Percentiles rank a stretch among this genome's conserved stretches.
Conservation (phyloP, 2,329 filamentous ascomycete species). For the Talaromyces rugulosus region DNA sequence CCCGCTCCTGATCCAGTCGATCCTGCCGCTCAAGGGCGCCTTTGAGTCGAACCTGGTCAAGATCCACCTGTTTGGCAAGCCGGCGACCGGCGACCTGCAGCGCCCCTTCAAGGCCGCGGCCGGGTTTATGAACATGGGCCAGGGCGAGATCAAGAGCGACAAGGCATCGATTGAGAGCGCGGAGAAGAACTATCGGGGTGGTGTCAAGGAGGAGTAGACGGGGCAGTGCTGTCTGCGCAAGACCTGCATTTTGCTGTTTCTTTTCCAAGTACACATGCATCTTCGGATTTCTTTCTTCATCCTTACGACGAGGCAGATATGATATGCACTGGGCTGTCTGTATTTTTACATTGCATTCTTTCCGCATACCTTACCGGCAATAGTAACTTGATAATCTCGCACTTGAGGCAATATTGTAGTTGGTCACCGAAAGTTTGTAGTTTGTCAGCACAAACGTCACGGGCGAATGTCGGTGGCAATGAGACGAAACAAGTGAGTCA, state of each 20-base stretch:
- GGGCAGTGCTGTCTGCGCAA: not conserved
- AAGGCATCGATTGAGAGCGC: slow-evolving; percentile 65
- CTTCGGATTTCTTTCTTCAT: not conserved
- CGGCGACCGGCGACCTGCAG: slow-evolving; percentile 86
- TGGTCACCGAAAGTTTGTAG: not conserved
- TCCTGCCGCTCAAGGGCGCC: slow-evolving; percentile 93
- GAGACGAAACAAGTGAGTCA: not conserved
- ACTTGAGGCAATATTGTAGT: not conserved
- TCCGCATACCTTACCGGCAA: not conserved
- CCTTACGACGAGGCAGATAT: not conserved
- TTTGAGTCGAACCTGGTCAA: slow-evolving; percentile 95
- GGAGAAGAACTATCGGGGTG: slow-evolving; percentile 47
- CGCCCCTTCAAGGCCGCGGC: slow-evolving; percentile 86
- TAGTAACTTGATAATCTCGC: not conserved
- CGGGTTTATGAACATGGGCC: slow-evolving; percentile 74
- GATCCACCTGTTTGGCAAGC: slow-evolving; percentile 85
- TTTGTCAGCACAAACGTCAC: not conserved
- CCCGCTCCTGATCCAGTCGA: slow-evolving; percentile 96
- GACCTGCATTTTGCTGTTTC: not conserved
- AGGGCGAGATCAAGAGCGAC: slow-evolving; percentile 76
- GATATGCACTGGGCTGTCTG: not conserved
- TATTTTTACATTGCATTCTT: not conserved
- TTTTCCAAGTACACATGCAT: not conserved
- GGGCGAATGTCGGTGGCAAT: not conserved
- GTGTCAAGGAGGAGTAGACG: slow-evolving; percentile 48